phyloP scores from a whole-genome alignment of 352 stramenopile genomes.

The Globisporangium viniferum region DNA sequence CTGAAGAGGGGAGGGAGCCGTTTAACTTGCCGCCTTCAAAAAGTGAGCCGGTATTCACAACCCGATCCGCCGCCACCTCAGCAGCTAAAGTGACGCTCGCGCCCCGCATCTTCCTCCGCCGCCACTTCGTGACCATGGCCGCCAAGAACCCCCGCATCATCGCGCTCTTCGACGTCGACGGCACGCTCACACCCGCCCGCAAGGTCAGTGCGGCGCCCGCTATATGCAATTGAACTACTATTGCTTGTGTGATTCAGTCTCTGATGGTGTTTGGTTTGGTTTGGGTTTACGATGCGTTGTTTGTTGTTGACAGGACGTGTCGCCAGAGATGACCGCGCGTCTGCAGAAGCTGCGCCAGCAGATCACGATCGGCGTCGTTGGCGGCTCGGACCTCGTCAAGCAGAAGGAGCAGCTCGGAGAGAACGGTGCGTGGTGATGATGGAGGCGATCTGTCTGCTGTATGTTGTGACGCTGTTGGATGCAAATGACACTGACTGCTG shows the following conservation, averaged over 20 bases:
- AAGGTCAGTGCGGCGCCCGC: slow-evolving; percentile 38
- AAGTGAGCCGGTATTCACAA: slow-evolving; percentile 1
- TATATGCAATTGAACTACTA: not conserved
- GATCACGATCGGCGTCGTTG: slow-evolving; percentile 98
- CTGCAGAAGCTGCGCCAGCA: slow-evolving; percentile 90
- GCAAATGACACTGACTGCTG: not conserved
- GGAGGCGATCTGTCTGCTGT: not conserved
- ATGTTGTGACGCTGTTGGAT: not conserved
- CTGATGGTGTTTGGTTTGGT: not conserved
- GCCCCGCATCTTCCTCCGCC: not conserved
- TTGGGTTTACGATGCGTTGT: no score
- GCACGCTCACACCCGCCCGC: slow-evolving; percentile 95
- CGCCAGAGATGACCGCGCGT: slow-evolving; percentile 91
- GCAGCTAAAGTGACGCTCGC: not conserved
- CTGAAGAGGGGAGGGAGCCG: not conserved
- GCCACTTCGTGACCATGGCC: not conserved
- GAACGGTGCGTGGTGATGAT: slow-evolving; percentile 49
- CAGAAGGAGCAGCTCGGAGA: slow-evolving; percentile 98
- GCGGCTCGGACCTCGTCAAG: slow-evolving; percentile 98
- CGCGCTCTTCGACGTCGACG: slow-evolving; percentile 99
- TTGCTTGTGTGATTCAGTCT: not conserved
- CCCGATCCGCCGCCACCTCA: not conserved
- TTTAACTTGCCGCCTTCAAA: not conserved
- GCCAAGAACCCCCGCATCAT: slow-evolving; percentile 91
- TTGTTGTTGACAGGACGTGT: slow-evolving; percentile 55